Percentiles rank a stretch among this genome's conserved stretches.
These are phyloP conservation scores for Macaranga tanarius DNA, from an alignment of 441 rosid genomes.

Conservation along the genomic window DNA sequence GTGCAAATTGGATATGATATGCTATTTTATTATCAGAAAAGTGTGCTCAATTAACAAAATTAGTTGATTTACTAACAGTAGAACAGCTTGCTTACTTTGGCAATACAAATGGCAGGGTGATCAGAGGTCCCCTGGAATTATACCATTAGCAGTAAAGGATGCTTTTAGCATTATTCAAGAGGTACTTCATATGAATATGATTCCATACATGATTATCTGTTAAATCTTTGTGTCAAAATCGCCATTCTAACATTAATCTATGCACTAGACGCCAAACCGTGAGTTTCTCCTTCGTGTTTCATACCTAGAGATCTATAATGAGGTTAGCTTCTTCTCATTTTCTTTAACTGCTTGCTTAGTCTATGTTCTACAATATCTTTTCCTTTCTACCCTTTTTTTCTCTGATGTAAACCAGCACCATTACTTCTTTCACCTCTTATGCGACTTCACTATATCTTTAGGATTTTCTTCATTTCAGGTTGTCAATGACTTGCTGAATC, in stretches of 20 bases:
- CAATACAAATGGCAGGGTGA: slow-evolving; percentile 77
- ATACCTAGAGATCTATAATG: slow-evolving; percentile 94
- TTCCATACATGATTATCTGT: slow-evolving; percentile 4
- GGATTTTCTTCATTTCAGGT: slow-evolving; percentile 58
- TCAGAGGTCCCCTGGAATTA: slow-evolving; percentile 99
- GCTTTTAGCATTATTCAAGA: slow-evolving; percentile 97
- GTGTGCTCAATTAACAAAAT: slow-evolving; percentile 14
- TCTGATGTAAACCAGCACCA: slow-evolving; percentile 13
- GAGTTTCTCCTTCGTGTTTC: slow-evolving; percentile 98
- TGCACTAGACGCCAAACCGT: slow-evolving; percentile 80
- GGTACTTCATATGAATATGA: slow-evolving; percentile 46
- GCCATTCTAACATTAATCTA: slow-evolving; percentile 28
- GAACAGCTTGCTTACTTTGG: slow-evolving; percentile 27
- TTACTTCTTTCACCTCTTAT: slow-evolving; percentile 24
- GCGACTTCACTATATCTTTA: slow-evolving; percentile 21
- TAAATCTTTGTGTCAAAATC: slow-evolving; percentile 28
- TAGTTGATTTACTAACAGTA: slow-evolving; percentile 22
- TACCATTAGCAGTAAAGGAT: slow-evolving; percentile 96
- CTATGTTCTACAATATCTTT: slow-evolving; percentile 14
- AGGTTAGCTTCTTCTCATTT: slow-evolving; percentile 53
- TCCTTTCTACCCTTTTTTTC: slow-evolving; percentile 14
- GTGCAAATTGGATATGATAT: background rate
- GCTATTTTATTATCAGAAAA: background rate
- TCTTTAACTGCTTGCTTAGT: slow-evolving; percentile 9
- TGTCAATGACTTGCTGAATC: slow-evolving; percentile 93